A percentile compares a stretch with the other conserved stretches of the same genome.
These are phyloP conservation scores for Gossypium rotundifolium DNA, from an alignment of 345 rosid genomes.

Conservation along the genomic window DNA sequence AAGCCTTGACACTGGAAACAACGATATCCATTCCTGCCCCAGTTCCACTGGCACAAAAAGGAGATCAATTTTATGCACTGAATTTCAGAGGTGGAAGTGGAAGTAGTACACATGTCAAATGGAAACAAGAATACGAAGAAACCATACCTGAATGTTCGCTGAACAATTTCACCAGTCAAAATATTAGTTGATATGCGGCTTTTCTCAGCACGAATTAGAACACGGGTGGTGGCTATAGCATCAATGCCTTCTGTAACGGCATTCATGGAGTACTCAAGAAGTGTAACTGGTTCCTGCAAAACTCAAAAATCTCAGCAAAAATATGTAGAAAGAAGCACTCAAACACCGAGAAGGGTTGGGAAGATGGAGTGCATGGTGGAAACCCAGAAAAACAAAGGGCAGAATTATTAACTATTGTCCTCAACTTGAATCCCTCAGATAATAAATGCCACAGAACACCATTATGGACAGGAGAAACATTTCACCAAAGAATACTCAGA, in stretches of 20 bases:
- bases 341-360: background rate
- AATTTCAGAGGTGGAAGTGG: background rate
- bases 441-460: background rate
- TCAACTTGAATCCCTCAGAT: background rate
- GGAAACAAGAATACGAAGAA: background rate
- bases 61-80: background rate
- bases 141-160: conserved; percentile 68
- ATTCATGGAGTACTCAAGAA: conserved; percentile 81
- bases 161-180: conserved; percentile 49
- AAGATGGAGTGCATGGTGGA: background rate
- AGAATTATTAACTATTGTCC: background rate
- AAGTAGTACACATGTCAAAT: background rate
- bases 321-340: background rate
- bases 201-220: conserved; percentile 66
- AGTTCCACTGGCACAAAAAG: conserved; percentile 46
- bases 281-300: conserved; percentile 59
- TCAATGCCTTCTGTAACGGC: conserved; percentile 95
- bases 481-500: background rate
- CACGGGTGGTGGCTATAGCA: conserved; percentile 94
- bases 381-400: background rate
- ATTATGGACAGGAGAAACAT: background rate
- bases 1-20: conserved; percentile 91
- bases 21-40: conserved; percentile 87
- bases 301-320: background rate
- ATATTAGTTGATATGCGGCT: conserved; percentile 39